These are phyloP conservation scores for Pseudevernia furfuracea DNA, from an alignment of 495 filamentous ascomycete genomes.

Conservation along the genomic window DNA sequence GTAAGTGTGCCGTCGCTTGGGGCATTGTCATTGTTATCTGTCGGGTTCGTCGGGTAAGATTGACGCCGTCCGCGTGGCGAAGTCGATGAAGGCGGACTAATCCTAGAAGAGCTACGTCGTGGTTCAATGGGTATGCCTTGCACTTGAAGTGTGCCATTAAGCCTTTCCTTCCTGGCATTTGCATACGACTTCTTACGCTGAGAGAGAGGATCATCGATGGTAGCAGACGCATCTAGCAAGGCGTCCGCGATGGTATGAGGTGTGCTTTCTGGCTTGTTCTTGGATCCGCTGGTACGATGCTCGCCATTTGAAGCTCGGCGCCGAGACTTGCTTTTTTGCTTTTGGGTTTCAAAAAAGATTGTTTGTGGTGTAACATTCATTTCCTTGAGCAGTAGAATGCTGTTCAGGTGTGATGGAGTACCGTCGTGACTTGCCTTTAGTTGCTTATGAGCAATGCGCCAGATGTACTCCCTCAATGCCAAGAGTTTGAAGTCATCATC, in stretches of 20 bases:
- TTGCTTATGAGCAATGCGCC: constrained; percentile 69
- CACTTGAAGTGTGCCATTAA: constrained; percentile 28
- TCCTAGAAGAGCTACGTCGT: constrained; percentile 34
- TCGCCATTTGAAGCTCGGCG: constrained; percentile 32
- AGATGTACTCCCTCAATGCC: constrained; percentile 82
- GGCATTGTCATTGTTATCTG: constrained; percentile 11
- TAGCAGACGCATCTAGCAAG: constrained; percentile 83
- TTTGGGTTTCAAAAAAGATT: constrained; percentile 71
- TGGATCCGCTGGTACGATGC: constrained; percentile 20
- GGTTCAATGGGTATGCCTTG: constrained; percentile 22
- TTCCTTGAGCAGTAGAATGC: constrained; percentile 60
- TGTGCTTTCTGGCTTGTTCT: constrained; percentile 41
- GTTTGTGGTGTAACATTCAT: constrained; percentile 74
- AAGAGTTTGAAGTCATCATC: constrained; percentile 92
- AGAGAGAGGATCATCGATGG: constrained; percentile 62
- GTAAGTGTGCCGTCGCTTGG: constrained; percentile 24
- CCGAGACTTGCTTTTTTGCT: constrained; percentile 44
- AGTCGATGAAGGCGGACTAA: constrained; percentile 11
- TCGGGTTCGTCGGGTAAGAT: neutral
- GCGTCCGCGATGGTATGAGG: constrained; percentile 83
- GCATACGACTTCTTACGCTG: constrained; percentile 49
- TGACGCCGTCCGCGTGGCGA: constrained; percentile 10
- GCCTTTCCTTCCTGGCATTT: constrained; percentile 43
- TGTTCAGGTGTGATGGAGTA: constrained; percentile 48
- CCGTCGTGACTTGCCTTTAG: constrained; percentile 44